Evolutionary conservation across 1,284 basidiomycete genomes (phyloP).

Genomic region (Peniophora sp.): DNA sequence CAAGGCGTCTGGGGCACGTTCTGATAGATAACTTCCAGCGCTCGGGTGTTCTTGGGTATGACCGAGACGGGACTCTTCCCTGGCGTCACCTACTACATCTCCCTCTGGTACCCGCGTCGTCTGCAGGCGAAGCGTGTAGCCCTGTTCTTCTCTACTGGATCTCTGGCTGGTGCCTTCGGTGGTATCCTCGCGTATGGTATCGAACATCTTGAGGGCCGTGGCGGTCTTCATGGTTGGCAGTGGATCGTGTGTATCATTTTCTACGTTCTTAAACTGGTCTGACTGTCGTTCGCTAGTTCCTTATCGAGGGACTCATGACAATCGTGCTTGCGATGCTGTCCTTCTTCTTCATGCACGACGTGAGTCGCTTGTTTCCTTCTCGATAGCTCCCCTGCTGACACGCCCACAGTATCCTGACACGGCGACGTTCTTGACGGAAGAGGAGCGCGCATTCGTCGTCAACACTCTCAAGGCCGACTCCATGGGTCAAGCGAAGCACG

Average conservation of each 20-base stretch:
- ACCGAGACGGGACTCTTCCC: conserved; percentile 49
- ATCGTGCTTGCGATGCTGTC: conserved; percentile 27
- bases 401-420: conserved; percentile 28
- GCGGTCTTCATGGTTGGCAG: conserved; percentile 31
- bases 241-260: conserved; percentile 39
- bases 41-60: conserved; percentile 42
- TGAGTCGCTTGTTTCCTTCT: conserved; percentile 11
- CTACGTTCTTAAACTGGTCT: background rate
- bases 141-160: conserved; percentile 55
- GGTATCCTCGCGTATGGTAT: conserved; percentile 28
- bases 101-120: conserved; percentile 43
- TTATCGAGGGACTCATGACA: conserved; percentile 26
- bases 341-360: conserved; percentile 39
- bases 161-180: conserved; percentile 40
- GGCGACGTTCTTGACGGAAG: conserved; percentile 29
- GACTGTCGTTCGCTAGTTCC: conserved; percentile 17
- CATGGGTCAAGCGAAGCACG: conserved; percentile 23
- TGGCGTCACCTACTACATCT: conserved; percentile 46
- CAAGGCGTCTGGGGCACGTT: background rate
- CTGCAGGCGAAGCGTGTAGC: conserved; percentile 43
- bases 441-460: conserved; percentile 24
- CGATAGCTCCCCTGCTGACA: background rate
- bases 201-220: conserved; percentile 27
- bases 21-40: conserved; percentile 20
- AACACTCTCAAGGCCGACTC: conserved; percentile 21